These are phyloP conservation scores for Blepharisma stoltei DNA, from an alignment of 73 alveolate species.

Conservation along the genomic window DNA sequence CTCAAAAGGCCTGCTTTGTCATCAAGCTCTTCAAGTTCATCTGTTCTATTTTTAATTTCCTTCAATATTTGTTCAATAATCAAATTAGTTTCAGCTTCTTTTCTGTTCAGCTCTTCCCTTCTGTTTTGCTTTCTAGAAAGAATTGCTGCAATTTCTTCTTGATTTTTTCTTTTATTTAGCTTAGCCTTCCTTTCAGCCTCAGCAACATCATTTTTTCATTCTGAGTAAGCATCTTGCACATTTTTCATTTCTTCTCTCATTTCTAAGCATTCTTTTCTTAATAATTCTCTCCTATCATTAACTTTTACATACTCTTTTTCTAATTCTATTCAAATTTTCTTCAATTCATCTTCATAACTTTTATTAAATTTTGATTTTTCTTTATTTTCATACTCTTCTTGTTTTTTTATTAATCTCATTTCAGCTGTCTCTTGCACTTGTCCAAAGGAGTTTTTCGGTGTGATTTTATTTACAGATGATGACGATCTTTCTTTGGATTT, in stretches of 20 bases:
- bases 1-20: neutral
- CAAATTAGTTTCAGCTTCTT: neutral
- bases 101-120: neutral
- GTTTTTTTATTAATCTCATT: neutral
- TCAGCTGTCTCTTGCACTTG: neutral
- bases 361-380: neutral
- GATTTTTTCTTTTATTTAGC: neutral
- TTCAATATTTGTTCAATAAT: neutral
- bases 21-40: neutral
- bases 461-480: no score
- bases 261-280: conserved; percentile 14
- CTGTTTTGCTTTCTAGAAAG: neutral
- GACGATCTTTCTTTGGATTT: neutral
- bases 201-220: neutral
- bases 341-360: neutral
- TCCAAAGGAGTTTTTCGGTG: no score
- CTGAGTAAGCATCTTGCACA: neutral
- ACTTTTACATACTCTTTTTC: neutral
- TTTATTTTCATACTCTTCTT: neutral
- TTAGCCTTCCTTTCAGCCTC: neutral
- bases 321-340: neutral
- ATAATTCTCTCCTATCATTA: neutral
- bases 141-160: conserved; percentile 21
- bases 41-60: neutral
- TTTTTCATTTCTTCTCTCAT: neutral